These are phyloP conservation scores for Paecilomyces sp. DNA, from an alignment of 2,329 filamentous ascomycete species.

Conservation along the genomic window DNA sequence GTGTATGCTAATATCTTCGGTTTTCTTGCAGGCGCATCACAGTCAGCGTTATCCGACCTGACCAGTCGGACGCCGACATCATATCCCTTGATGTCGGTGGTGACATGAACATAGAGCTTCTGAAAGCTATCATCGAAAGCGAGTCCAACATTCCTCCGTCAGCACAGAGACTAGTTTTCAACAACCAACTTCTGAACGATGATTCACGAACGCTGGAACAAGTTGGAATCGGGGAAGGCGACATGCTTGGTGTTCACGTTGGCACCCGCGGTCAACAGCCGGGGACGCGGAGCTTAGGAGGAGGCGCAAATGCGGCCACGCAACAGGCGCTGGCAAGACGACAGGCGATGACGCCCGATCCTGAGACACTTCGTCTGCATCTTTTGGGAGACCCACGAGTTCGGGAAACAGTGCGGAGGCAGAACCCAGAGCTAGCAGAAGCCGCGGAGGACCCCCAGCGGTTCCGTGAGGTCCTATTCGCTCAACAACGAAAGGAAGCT, in stretches of 20 bases:
- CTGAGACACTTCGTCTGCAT: constrained; percentile 75
- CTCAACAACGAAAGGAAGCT: constrained; percentile 62
- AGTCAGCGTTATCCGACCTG: constrained; percentile 71
- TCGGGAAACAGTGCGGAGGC: constrained; percentile 61
- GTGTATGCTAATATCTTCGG: neutral
- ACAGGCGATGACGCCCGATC: constrained; percentile 45
- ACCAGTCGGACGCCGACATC: constrained; percentile 64
- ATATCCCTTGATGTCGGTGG: constrained; percentile 74
- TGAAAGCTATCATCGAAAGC: constrained; percentile 82
- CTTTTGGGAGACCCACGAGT: constrained; percentile 71
- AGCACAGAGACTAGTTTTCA: constrained; percentile 81
- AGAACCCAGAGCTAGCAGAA: constrained; percentile 69
- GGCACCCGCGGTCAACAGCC: constrained; percentile 22
- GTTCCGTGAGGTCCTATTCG: constrained; percentile 66
- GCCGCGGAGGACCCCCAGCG: constrained; percentile 67
- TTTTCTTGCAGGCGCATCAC: constrained; percentile 65
- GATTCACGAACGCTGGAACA: constrained; percentile 75
- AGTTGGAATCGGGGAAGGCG: constrained; percentile 74
- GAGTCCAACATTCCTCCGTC: constrained; percentile 67
- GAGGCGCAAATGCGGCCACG: constrained; percentile 17
- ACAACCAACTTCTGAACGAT: constrained; percentile 72
- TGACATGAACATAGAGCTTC: constrained; percentile 73
- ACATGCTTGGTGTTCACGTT: constrained; percentile 87
- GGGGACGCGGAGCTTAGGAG: constrained; percentile 19
- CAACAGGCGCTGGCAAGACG: constrained; percentile 22